Conservation (phyloP, 805 yeast genomes). For the Lachancea kluyveri region DNA sequence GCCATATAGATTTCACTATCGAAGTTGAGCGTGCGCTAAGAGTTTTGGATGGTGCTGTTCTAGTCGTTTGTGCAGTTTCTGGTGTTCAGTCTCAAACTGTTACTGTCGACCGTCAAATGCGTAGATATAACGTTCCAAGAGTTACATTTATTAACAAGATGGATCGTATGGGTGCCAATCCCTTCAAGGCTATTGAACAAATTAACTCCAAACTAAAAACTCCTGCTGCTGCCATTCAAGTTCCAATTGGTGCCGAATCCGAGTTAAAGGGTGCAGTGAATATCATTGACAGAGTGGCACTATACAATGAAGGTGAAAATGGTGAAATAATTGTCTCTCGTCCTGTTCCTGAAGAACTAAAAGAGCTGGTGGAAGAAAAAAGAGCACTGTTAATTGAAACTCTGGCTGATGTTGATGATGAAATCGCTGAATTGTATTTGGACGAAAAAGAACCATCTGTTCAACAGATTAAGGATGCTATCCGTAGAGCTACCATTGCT, state of each 20-base stretch:
- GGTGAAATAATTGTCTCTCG: slow-evolving; percentile 73
- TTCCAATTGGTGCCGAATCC: slow-evolving; percentile 92
- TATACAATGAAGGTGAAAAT: slow-evolving; percentile 83
- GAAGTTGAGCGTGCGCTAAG: slow-evolving; percentile 98
- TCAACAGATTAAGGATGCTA: slow-evolving; percentile 80
- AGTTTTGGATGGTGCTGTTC: slow-evolving; percentile 96
- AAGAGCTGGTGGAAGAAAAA: slow-evolving; percentile 82
- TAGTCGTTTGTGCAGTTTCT: slow-evolving; percentile 96
- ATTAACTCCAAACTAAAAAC: slow-evolving; percentile 80
- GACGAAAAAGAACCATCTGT: slow-evolving; percentile 85
- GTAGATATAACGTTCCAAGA: slow-evolving; percentile 95
- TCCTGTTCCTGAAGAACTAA: slow-evolving; percentile 73
- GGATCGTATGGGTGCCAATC: slow-evolving; percentile 99
- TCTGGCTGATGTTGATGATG: slow-evolving; percentile 97
- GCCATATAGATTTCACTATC: slow-evolving; percentile 97
- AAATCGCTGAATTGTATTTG: slow-evolving; percentile 85
- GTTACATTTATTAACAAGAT: slow-evolving; percentile 94
- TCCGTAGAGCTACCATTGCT: slow-evolving; percentile 91
- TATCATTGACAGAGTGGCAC: slow-evolving; percentile 78
- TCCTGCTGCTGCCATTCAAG: slow-evolving; percentile 96
- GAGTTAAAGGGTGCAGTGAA: slow-evolving; percentile 85
- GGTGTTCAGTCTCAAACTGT: slow-evolving; percentile 99
- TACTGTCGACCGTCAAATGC: slow-evolving; percentile 98
- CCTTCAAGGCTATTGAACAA: slow-evolving; percentile 92
- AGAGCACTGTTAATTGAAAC: slow-evolving; percentile 83